Evolutionary conservation across 108 stramenopile species (phyloP).

Genomic region (Cyclotella choctawhatcheeana): DNA sequence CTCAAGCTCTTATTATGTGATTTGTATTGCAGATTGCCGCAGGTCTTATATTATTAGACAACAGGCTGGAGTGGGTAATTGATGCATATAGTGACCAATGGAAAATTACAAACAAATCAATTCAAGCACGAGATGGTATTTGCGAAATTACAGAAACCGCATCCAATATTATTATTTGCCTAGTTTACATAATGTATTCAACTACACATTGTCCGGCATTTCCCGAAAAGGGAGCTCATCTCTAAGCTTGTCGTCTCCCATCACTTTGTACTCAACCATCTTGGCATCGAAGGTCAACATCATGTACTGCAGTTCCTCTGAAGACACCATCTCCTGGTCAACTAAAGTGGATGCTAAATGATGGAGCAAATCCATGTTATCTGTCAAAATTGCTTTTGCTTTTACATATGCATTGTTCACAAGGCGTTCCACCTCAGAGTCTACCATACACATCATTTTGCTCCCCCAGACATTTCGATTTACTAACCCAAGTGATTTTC

Average conservation of each 20-base stretch:
- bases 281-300: conserved; percentile 81
- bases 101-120: no score
- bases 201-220: conserved; percentile 54
- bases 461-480: conserved; percentile 80
- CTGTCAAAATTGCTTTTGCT: conserved; percentile 85
- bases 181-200: not conserved
- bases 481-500: conserved; percentile 64
- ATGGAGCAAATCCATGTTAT: conserved; percentile 87
- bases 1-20: no score
- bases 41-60: no score
- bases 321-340: conserved; percentile 93
- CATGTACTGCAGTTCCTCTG: conserved; percentile 95
- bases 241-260: conserved; percentile 75
- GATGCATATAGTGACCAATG: no score
- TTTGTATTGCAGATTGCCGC: no score
- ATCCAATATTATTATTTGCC: no score
- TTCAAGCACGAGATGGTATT: no score
- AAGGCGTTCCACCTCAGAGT: conserved; percentile 92
- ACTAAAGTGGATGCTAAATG: conserved; percentile 79
- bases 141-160: no score
- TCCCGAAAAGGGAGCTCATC: conserved; percentile 83
- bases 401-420: conserved; percentile 91
- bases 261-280: conserved; percentile 72
- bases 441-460: conserved; percentile 74
- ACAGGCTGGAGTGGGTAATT: no score